These are phyloP conservation scores for Hypoxylon sp. DNA, from an alignment of 2,329 filamentous ascomycete species.

Conservation along the genomic window DNA sequence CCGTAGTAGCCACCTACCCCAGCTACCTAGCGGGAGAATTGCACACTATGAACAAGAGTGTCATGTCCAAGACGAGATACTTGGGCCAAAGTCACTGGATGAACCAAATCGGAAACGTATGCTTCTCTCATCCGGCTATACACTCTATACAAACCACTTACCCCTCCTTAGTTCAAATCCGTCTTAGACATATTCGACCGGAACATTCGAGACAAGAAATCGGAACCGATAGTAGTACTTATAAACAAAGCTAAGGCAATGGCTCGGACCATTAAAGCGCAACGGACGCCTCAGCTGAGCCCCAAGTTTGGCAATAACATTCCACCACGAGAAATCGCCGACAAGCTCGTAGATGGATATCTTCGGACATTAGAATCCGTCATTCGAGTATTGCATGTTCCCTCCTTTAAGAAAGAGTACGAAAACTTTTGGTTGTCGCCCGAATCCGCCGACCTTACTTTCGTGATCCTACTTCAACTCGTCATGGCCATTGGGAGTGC, in stretches of 20 bases:
- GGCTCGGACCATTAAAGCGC: slow-evolving; percentile 58
- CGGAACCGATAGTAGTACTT: slow-evolving; percentile 52
- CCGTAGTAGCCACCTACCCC: slow-evolving; percentile 39
- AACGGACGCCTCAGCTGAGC: slow-evolving; percentile 55
- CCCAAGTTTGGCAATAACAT: slow-evolving; percentile 58
- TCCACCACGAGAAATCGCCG: slow-evolving; percentile 58
- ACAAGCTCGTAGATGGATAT: slow-evolving; percentile 66
- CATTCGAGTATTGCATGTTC: slow-evolving; percentile 69
- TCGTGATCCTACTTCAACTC: slow-evolving; percentile 67
- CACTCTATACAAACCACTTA: slow-evolving; percentile 15
- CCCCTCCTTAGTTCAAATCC: slow-evolving; percentile 41
- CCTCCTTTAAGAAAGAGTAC: slow-evolving; percentile 69
- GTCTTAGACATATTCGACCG: slow-evolving; percentile 47
- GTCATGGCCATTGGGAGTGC: slow-evolving; percentile 65
- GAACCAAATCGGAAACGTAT: slow-evolving; percentile 59
- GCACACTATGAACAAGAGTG: slow-evolving; percentile 47
- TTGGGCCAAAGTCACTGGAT: slow-evolving; percentile 67
- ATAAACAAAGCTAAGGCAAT: slow-evolving; percentile 59
- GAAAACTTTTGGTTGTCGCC: slow-evolving; percentile 62
- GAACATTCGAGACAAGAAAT: slow-evolving; percentile 45
- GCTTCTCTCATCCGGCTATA: slow-evolving; percentile 32
- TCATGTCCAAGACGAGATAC: slow-evolving; percentile 60
- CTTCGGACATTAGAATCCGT: slow-evolving; percentile 69
- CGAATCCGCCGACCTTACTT: slow-evolving; percentile 56
- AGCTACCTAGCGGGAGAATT: slow-evolving; percentile 44